phyloP scores from a whole-genome alignment of 305 asterid genomes.

The Solanum hybrid region DNA sequence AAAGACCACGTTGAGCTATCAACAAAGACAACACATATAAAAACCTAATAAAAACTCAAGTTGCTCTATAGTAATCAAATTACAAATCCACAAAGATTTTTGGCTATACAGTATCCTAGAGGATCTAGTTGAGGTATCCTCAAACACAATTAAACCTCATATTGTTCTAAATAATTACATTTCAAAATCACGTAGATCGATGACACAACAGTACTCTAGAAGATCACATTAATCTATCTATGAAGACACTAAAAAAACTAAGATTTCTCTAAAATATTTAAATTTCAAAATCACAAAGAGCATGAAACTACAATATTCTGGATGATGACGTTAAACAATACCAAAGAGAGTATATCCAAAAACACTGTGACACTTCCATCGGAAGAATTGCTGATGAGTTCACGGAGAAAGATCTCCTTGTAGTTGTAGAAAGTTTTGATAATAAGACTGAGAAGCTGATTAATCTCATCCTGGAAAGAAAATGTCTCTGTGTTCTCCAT shows the following conservation, averaged over 20 bases:
- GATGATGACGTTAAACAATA: not conserved
- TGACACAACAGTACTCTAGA: not conserved
- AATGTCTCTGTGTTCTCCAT: conserved; percentile 66
- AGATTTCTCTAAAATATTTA: not conserved
- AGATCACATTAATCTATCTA: not conserved
- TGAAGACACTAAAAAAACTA: not conserved
- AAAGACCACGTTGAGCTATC: not conserved
- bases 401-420: not conserved
- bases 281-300: not conserved
- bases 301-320: not conserved
- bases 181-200: not conserved
- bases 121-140: not conserved
- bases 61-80: not conserved
- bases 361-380: conserved; percentile 1
- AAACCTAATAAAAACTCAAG: not conserved
- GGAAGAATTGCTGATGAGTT: not conserved
- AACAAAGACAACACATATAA: not conserved
- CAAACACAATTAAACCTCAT: not conserved
- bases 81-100: not conserved
- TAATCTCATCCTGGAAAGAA: conserved; percentile 71
- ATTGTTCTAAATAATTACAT: not conserved
- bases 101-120: not conserved
- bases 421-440: conserved; percentile 11
- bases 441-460: conserved; percentile 55
- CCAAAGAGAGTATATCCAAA: not conserved